Percentiles rank a stretch among this genome's conserved stretches.
These are phyloP conservation scores for Podochytrium sp. DNA, from an alignment of 192 early-diverging fungal species.

Conservation along the genomic window DNA sequence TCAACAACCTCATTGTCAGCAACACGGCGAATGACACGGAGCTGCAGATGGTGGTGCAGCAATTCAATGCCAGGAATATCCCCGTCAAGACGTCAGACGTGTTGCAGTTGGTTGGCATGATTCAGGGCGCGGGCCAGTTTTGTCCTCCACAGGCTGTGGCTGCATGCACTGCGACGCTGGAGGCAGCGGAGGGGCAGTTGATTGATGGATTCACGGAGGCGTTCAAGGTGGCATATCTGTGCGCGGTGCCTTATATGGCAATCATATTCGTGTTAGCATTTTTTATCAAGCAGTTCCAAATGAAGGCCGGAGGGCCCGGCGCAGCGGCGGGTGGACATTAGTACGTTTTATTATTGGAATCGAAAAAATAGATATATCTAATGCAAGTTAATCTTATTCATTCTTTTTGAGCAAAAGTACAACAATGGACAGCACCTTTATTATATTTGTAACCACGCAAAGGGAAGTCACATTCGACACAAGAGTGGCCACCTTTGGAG, in stretches of 20 bases:
- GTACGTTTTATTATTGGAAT: too few relatives aligned
- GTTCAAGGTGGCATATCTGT: constrained; percentile 26
- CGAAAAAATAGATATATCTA: too few relatives aligned
- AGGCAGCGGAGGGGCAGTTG: constrained; percentile 2
- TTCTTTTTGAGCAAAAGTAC: too few relatives aligned
- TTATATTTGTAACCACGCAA: too few relatives aligned
- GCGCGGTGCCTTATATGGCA: constrained; percentile 36
- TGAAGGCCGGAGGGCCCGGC: too few relatives aligned
- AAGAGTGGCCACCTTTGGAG: too few relatives aligned
- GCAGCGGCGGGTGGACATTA: too few relatives aligned
- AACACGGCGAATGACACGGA: constrained; percentile 33
- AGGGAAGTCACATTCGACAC: too few relatives aligned
- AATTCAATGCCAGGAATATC: neutral
- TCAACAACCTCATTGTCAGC: constrained; percentile 36
- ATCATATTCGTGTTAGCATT: constrained; percentile 40
- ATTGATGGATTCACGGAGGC: constrained; percentile 31
- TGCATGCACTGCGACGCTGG: constrained; percentile 8
- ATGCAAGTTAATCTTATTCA: too few relatives aligned
- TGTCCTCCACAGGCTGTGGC: constrained; percentile 14
- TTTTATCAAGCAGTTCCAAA: constrained; percentile 49
- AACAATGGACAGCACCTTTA: too few relatives aligned
- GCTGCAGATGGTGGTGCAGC: neutral
- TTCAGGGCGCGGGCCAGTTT: neutral
- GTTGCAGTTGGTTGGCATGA: neutral
- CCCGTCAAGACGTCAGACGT: neutral